phyloP scores from a whole-genome alignment of 345 rosid species.

The Litchi chinensis region DNA sequence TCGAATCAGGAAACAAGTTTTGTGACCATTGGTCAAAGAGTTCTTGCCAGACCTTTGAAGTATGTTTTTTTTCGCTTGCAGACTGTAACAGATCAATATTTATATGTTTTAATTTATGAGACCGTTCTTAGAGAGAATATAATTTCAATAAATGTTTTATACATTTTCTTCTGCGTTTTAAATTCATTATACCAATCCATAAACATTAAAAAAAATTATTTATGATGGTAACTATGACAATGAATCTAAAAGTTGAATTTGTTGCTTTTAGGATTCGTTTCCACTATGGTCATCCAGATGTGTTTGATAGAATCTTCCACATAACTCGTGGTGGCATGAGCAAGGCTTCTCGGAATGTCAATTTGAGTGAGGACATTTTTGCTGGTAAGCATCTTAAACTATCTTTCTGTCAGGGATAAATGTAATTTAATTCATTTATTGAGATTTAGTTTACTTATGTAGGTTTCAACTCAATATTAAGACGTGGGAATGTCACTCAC shows the following conservation, averaged over 20 bases:
- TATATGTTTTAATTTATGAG: constrained; percentile 6
- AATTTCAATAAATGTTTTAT: neutral
- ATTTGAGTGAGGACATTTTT: constrained; percentile 96
- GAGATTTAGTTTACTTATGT: constrained; percentile 22
- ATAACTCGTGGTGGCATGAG: constrained; percentile 97
- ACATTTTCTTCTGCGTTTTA: neutral
- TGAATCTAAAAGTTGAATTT: constrained; percentile 23
- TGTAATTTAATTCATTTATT: constrained; percentile 3
- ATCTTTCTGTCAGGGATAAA: neutral
- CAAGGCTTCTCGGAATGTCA: constrained; percentile 93
- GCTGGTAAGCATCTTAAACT: constrained; percentile 62
- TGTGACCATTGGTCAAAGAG: constrained; percentile 96
- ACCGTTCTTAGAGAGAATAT: neutral
- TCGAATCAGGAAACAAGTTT: constrained; percentile 98
- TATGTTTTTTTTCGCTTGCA: constrained; percentile 34
- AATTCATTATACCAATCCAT: neutral
- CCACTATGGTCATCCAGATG: constrained; percentile 98
- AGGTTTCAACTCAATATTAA: constrained; percentile 94
- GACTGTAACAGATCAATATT: neutral
- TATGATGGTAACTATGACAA: neutral
- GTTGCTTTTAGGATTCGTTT: constrained; percentile 73
- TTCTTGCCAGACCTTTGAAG: constrained; percentile 96
- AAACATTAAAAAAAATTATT: neutral
- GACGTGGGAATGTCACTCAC: constrained; percentile 95
- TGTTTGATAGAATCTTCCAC: constrained; percentile 92